Conservation (phyloP, 495 filamentous ascomycete species). For the Cryomyces minteri region DNA sequence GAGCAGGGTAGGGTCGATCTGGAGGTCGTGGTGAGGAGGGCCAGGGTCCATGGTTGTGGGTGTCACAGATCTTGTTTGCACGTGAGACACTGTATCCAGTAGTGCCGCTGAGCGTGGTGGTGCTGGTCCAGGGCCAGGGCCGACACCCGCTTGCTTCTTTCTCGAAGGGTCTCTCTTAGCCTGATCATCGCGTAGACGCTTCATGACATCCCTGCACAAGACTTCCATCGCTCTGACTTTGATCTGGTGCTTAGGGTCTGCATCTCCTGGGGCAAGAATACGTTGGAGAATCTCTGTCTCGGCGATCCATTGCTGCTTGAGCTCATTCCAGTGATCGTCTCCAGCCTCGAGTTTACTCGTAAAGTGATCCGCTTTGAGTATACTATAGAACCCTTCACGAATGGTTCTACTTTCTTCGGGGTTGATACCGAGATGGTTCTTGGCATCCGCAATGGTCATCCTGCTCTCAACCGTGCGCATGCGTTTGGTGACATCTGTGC, state of each 20-base stretch:
- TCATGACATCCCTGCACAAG: conserved; percentile 55
- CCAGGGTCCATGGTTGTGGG: conserved; percentile 18
- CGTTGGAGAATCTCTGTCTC: conserved; percentile 35
- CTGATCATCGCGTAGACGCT: conserved; percentile 51
- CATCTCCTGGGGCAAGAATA: conserved; percentile 33
- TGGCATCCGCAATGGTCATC: conserved; percentile 56
- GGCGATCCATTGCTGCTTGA: conserved; percentile 51
- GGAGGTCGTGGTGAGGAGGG: conserved; percentile 24
- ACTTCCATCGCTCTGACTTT: conserved; percentile 51
- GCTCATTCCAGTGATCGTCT: conserved; percentile 47
- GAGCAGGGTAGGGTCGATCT: conserved; percentile 43
- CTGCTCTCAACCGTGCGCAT: conserved; percentile 43
- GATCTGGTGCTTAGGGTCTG: conserved; percentile 33
- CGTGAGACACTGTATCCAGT: neutral
- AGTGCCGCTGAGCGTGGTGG: neutral
- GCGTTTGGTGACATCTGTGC: conserved; percentile 65
- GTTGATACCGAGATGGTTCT: conserved; percentile 52
- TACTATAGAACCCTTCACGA: conserved; percentile 45
- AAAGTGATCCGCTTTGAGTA: conserved; percentile 48
- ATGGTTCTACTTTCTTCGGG: conserved; percentile 50
- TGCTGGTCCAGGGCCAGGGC: conserved; percentile 14
- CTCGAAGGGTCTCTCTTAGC: conserved; percentile 35
- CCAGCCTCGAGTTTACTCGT: conserved; percentile 57
- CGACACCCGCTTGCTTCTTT: conserved; percentile 24
- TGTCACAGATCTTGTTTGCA: neutral